A percentile compares a stretch with the other conserved stretches of the same genome.
phyloP scores from a whole-genome alignment of 805 yeast genomes.

The Wickerhamomyces bovis region DNA sequence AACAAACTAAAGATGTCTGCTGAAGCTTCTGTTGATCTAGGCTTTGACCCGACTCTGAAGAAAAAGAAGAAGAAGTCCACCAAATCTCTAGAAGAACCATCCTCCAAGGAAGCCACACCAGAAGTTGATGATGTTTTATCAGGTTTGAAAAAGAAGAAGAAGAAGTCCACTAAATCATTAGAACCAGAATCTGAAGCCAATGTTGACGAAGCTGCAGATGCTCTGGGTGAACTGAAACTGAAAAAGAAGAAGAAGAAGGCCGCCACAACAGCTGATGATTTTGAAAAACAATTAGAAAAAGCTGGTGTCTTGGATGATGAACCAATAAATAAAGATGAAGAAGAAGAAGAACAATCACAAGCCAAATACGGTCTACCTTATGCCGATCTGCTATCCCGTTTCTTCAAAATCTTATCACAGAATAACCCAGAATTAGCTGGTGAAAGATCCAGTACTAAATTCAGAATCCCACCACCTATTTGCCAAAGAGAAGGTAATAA shows the following conservation, averaged over 20 bases:
- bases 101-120: conserved; percentile 34
- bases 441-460: conserved; percentile 85
- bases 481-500: conserved; percentile 96
- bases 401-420: conserved; percentile 77
- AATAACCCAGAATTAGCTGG: conserved; percentile 99
- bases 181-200: conserved; percentile 29
- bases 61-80: conserved; percentile 71
- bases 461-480: conserved; percentile 95
- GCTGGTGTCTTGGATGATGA: conserved; percentile 69
- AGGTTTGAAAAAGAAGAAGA: conserved; percentile 82
- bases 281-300: conserved; percentile 81
- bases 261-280: conserved; percentile 58
- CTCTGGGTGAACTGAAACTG: conserved; percentile 63
- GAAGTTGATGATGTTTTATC: conserved; percentile 62
- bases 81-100: conserved; percentile 35
- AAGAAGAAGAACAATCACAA: conserved; percentile 28
- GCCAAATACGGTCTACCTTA: conserved; percentile 63
- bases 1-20: conserved; percentile 16
- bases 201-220: conserved; percentile 46
- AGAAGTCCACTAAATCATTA: conserved; percentile 43
- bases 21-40: conserved; percentile 32
- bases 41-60: conserved; percentile 70
- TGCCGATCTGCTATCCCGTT: conserved; percentile 71
- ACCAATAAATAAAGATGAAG: conserved; percentile 19
- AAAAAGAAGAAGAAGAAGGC: conserved; percentile 83